Evolutionary conservation across 129 eudicot species (phyloP).

Genomic region (Centrapalus pauciflorus): DNA sequence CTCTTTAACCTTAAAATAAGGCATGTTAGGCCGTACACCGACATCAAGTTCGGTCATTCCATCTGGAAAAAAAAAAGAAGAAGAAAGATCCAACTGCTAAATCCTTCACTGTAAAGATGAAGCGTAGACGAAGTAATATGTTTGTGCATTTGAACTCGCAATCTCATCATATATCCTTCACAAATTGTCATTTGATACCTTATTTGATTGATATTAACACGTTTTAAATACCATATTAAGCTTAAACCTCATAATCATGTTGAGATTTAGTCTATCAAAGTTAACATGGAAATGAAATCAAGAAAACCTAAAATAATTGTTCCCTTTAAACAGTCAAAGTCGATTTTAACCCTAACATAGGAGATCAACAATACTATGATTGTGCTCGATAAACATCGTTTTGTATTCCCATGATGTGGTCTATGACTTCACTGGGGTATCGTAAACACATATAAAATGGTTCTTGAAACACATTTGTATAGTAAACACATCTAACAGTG

Average conservation of each 20-base stretch:
- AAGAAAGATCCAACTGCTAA: not conserved
- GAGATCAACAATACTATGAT: not conserved
- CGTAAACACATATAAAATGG: too few relatives aligned
- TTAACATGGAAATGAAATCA: not conserved
- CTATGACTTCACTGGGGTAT: not conserved
- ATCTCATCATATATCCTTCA: not conserved
- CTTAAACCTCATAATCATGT: not conserved
- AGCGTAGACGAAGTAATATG: not conserved
- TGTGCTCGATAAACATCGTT: too few relatives aligned
- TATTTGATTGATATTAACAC: not conserved
- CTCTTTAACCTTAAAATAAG: slow-evolving; percentile 44
- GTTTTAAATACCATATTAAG: not conserved
- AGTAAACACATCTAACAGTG: too few relatives aligned
- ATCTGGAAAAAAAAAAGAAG: slow-evolving; percentile 40
- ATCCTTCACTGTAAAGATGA: not conserved
- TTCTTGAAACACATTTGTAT: not conserved
- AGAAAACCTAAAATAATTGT: slow-evolving; percentile 1
- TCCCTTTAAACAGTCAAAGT: not conserved
- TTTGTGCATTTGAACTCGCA: not conserved
- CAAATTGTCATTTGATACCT: not conserved
- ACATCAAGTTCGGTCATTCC: slow-evolving; percentile 60
- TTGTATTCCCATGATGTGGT: too few relatives aligned
- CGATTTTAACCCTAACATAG: slow-evolving; percentile 3
- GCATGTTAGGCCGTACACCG: slow-evolving; percentile 63
- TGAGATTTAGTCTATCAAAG: not conserved